Evolutionary conservation across 2,329 filamentous ascomycete genomes (phyloP).

Genomic region (Cyclaneusma minus): DNA sequence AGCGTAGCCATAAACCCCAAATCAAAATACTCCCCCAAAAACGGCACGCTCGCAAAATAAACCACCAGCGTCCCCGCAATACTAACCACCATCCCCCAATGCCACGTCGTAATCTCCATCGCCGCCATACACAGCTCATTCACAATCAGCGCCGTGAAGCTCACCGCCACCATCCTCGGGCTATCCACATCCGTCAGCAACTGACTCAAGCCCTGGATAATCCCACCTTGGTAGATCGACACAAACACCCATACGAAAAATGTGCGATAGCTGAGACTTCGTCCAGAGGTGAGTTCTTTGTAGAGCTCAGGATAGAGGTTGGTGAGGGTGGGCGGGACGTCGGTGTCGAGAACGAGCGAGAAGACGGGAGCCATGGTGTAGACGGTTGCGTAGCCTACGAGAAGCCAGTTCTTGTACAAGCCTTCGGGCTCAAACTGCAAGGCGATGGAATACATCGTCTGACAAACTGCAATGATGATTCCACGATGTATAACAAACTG

Average conservation of each 20-base stretch:
- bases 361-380: conserved; percentile 93
- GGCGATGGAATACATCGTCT: conserved; percentile 94
- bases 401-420: conserved; percentile 88
- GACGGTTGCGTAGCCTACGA: conserved; percentile 90
- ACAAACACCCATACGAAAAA: conserved; percentile 97
- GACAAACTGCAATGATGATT: conserved; percentile 85
- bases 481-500: conserved; percentile 98
- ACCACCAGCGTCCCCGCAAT: conserved; percentile 69
- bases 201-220: conserved; percentile 91
- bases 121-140: conserved; percentile 98
- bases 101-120: conserved; percentile 93
- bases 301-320: conserved; percentile 96
- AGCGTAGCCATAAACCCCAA: conserved; percentile 59
- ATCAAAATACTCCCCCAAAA: conserved; percentile 80
- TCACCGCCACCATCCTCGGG: conserved; percentile 70
- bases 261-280: conserved; percentile 76
- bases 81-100: conserved; percentile 74
- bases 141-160: conserved; percentile 79
- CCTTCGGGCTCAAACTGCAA: conserved; percentile 86
- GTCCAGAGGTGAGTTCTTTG: conserved; percentile 85
- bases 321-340: conserved; percentile 85
- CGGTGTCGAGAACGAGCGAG: conserved; percentile 82
- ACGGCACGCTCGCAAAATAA: conserved; percentile 74
- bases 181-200: conserved; percentile 67
- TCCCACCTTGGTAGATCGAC: conserved; percentile 83